Evolutionary conservation across 2,329 filamentous ascomycete species (phyloP), one percentile per base, ranked within the genome.

Genomic region (Colletotrichum camelliae): DNA sequence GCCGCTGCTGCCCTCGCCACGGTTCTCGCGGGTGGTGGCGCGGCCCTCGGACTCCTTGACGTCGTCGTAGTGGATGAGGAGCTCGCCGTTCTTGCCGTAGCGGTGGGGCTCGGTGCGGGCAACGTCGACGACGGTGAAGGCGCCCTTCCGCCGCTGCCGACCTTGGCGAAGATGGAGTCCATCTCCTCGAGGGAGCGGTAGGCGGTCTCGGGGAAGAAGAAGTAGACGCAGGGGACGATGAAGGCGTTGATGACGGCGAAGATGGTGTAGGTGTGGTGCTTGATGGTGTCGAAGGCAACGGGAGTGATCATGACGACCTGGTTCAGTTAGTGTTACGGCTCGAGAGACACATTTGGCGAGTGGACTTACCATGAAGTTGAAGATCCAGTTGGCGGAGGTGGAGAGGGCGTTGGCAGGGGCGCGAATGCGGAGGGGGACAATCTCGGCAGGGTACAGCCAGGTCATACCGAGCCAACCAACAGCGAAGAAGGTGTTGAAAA

Each of bases 141-240:
- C 80, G 4, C 89, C 89, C 27, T 84, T 84, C 55, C 65, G 37
- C 74, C 70, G 24, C 35, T 31, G n/a, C 48, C 15, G 1, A 89
- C 88, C 80, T 91, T 91, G 77, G 89, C 87, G 84, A 93, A 93
- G 79, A 93, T 92, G 78, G 83, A 84, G 79, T 93, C 92, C 89
- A 94, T 93, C 80, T 93, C 92, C 81, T 94, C 92, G 24, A 94
- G 88, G 2, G 89, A 91, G 55, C 92, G 87, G 80, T 91, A 91
- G 2, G 90, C 90, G 12, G 92, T 93, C 82, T 93, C 92, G 1
- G 92, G 92, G 83, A 91, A 93, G 85, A 92, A 92, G 83, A 91
- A 90, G 81, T 91, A 92, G 29, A 91, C 86, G 4, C 83, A 85
- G 0, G 91, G 90, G 0, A 92, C 86, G 81, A 92, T 91, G 78